A percentile compares a stretch with the other conserved stretches of the same genome.
Conservation (phyloP, 1,284 basidiomycete genomes). For the Marasmius oreades region DNA sequence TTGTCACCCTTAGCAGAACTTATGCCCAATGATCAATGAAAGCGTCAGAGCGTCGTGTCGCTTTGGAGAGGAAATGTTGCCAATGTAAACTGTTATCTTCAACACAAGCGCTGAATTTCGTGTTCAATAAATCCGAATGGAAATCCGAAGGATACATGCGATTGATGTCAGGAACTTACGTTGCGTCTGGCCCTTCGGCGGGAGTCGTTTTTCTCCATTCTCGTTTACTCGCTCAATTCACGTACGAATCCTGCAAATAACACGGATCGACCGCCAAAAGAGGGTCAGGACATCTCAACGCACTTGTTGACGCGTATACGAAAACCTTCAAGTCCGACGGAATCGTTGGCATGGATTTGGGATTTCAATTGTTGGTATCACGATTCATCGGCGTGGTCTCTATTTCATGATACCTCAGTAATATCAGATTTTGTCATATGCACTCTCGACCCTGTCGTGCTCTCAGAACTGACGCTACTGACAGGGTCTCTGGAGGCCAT, state of each 20-base stretch:
- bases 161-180: constrained; percentile 50
- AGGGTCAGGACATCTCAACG: constrained; percentile 95
- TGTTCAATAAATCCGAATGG: constrained; percentile 35
- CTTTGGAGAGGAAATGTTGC: constrained; percentile 65
- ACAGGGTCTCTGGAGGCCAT: constrained; percentile 54
- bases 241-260: constrained; percentile 55
- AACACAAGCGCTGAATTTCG: not conserved
- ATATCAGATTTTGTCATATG: constrained; percentile 25
- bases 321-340: constrained; percentile 91
- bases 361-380: constrained; percentile 90
- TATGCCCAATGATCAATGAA: constrained; percentile 53
- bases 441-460: constrained; percentile 42
- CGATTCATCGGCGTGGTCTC: constrained; percentile 94
- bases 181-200: constrained; percentile 43
- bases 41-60: constrained; percentile 45
- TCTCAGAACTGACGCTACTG: constrained; percentile 42
- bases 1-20: constrained; percentile 38
- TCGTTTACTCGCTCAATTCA: constrained; percentile 60
- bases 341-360: constrained; percentile 91
- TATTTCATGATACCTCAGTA: constrained; percentile 94
- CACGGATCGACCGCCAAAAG: constrained; percentile 39
- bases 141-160: constrained; percentile 50
- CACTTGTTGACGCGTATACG: constrained; percentile 89
- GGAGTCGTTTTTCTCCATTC: constrained; percentile 46
- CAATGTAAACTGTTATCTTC: constrained; percentile 27